Conservation (phyloP, 2,329 filamentous ascomycete species). For the Geosmithia putterillii region DNA sequence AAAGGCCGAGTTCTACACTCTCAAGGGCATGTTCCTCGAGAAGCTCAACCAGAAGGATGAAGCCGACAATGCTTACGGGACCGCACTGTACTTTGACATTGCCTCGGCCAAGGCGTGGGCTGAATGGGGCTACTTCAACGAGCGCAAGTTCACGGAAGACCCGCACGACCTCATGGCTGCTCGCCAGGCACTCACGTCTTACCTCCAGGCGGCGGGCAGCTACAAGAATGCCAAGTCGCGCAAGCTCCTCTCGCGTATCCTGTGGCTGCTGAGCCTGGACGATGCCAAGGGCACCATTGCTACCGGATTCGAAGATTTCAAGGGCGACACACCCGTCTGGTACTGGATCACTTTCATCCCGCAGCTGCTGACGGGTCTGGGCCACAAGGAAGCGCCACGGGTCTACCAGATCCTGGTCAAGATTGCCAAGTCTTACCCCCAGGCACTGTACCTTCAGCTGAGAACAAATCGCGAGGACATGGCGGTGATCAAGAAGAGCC, state of each 20-base stretch:
- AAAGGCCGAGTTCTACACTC: slow-evolving; percentile 97
- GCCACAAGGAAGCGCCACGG: slow-evolving; percentile 80
- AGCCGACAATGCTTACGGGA: slow-evolving; percentile 87
- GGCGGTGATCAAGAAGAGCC: slow-evolving; percentile 78
- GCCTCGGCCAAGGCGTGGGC: slow-evolving; percentile 95
- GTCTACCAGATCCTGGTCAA: slow-evolving; percentile 79
- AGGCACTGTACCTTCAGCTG: slow-evolving; percentile 91
- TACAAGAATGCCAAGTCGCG: slow-evolving; percentile 97
- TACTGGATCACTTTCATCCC: slow-evolving; percentile 99
- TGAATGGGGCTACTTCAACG: slow-evolving; percentile 98
- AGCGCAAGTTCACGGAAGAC: slow-evolving; percentile 89
- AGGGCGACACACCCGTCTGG: slow-evolving; percentile 95
- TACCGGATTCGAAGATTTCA: slow-evolving; percentile 85
- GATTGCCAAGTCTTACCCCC: slow-evolving; percentile 91
- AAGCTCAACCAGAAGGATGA: slow-evolving; percentile 86
- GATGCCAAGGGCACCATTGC: slow-evolving; percentile 75
- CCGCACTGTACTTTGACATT: slow-evolving; percentile 91
- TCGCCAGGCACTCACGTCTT: slow-evolving; percentile 87
- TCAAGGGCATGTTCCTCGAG: slow-evolving; percentile 98
- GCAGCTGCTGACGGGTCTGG: slow-evolving; percentile 82
- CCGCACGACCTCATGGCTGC: slow-evolving; percentile 71
- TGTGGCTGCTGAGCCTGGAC: slow-evolving; percentile 92
- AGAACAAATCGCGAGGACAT: slow-evolving; percentile 91
- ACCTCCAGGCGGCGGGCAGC: slow-evolving; percentile 86
- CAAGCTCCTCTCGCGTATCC: slow-evolving; percentile 82